Evolutionary conservation across 1,284 basidiomycete species (phyloP), one percentile per base, ranked within the genome.

Genomic region (Ganoderma boninense): DNA sequence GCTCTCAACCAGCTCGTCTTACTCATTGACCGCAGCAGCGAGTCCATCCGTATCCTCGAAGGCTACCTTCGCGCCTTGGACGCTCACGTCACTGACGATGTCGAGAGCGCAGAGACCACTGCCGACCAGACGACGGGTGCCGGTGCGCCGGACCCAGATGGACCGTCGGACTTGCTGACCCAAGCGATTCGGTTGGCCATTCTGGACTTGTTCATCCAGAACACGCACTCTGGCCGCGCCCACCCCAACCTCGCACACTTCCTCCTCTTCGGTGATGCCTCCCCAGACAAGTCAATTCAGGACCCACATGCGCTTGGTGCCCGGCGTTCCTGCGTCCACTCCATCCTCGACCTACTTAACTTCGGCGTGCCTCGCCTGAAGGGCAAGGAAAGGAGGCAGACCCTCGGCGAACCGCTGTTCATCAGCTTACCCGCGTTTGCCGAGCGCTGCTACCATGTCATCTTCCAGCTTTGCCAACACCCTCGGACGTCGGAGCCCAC

Each of bases 241-340:
- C 95, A 92, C 69, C 96, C 97, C 18, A 98, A 97, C 76, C 79
- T 98, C 44, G 94, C 94, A 0, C 96, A 99, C 82, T 94, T 96
- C 80, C 84, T 99, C 11, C 87, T 99, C 7, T 95, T 97, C 78
- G 94, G 92, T 0, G 81, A 86, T 2, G 81, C 83, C 57, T 83
- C 84, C 46, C 81, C 81, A 59, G 85, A 89, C 61, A 85, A 87
- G 71, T 87, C 87, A 71, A 90, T 95, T 57, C 90, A 93, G 77
- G 93, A 94, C 77, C 92, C 93, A 0, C 89, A 91, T 73, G 92
- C 93, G 0, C 85, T 94, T 1, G 89, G 91, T 44, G 87, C 92
- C 0, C 87, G 87, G 44, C 85, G 88, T 63, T 93, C 93, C 0
- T 94, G 92, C 71, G 86, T 97, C 6, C 95, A 98, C 77, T 88